Percentiles rank a stretch among this genome's conserved stretches.
Conservation (phyloP, 2,329 filamentous ascomycete genomes). For the Knufia fluminis region DNA sequence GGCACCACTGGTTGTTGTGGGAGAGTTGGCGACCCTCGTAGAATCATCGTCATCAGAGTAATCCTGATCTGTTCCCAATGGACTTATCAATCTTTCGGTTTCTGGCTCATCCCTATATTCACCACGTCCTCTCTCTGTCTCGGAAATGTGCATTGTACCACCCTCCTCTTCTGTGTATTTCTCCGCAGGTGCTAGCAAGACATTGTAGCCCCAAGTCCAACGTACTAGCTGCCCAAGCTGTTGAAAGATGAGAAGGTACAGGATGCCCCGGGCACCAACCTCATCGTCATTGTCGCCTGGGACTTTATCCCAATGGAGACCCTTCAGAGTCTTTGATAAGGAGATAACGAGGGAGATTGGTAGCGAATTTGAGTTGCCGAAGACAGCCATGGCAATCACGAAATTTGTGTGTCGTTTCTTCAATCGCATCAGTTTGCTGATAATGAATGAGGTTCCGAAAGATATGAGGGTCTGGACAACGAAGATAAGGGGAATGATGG, state of each 20-base stretch:
- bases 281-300: conserved; percentile 91
- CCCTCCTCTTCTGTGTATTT: conserved; percentile 37
- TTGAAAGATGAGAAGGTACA: conserved; percentile 95
- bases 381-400: conserved; percentile 91
- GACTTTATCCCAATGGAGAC: conserved; percentile 86
- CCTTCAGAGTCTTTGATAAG: conserved; percentile 80
- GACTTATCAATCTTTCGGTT: conserved; percentile 18
- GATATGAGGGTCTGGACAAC: conserved; percentile 78
- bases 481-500: conserved; percentile 93
- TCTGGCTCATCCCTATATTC: conserved; percentile 34
- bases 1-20: conserved; percentile 18
- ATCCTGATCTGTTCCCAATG: conserved; percentile 14
- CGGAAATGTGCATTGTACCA: conserved; percentile 28
- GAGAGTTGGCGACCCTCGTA: conserved; percentile 21
- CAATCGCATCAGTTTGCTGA: conserved; percentile 71
- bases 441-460: conserved; percentile 61
- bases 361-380: conserved; percentile 96
- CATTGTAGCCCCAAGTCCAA: conserved; percentile 97
- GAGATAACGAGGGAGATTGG: conserved; percentile 94
- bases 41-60: conserved; percentile 18
- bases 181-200: conserved; percentile 77
- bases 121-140: conserved; percentile 31
- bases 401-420: conserved; percentile 84
- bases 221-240: conserved; percentile 89
- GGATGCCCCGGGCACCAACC: conserved; percentile 82